Evolutionary conservation across 2,329 filamentous ascomycete species (phyloP), one percentile per base, ranked within the genome.

Genomic region (Colletotrichum euphorbiae): DNA sequence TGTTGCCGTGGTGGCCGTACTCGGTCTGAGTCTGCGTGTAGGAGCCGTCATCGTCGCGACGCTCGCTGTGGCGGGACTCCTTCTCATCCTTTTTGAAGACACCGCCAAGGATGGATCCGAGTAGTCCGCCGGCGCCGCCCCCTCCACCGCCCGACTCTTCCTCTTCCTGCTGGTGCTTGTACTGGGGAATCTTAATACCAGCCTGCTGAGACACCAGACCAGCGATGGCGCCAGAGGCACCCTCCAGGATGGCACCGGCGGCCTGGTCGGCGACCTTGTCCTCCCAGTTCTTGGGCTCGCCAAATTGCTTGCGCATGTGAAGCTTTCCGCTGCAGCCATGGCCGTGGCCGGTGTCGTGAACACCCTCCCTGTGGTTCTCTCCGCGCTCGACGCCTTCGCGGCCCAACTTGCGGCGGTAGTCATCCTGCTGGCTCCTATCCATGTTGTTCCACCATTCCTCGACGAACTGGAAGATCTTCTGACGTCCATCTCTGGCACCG

Each of bases 321-420:
- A 97, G 83, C 79, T 94, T 94, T 69, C 92, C 90, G 69, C 81
- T 84, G 75, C 93, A 97, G 58, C 93, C 93, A 76, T 97, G 93
- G 12, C 92, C 92, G 75, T 94, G 93, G 6, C 94, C 94, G 59
- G 87, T 90, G 78, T 98, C 94, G 15, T 93, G 81, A 11, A 95
- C 91, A 31, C 93, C 93, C 73, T 93, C 90, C 79, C 93, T 95
- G 81, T 98, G 94, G 79, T 98, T 98, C 69, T 90, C 85, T 15
- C 92, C 92, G 52, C 88, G 84, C 77, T 89, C 78, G 56, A 98
- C 93, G 67, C 95, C 94, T 0, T 91, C 84, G 17, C 93, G 90
- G 73, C 90, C 93, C 51, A 98, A 86, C 80, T 94, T 91, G 58
- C 85, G 80, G 62, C 93, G 90, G 71, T 96, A 89, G 38, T 89